These are phyloP conservation scores for Aspergillus homomorphus DNA, from an alignment of 495 filamentous ascomycete genomes.

Conservation along the genomic window DNA sequence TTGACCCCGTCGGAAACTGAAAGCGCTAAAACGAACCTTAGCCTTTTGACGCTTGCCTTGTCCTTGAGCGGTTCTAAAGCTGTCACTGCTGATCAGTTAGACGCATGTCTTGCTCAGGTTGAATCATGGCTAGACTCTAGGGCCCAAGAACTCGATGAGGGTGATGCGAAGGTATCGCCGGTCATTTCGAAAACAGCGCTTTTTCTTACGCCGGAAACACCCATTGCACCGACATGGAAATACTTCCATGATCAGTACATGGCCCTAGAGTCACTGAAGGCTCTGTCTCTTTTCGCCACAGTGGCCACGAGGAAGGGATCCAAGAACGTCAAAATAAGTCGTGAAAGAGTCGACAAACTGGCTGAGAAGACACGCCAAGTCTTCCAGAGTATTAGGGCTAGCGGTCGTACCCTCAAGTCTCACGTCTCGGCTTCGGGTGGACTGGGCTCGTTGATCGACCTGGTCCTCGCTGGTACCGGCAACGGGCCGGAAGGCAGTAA, in stretches of 20 bases:
- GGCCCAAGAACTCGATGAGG: constrained; percentile 23
- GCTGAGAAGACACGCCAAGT: constrained; percentile 26
- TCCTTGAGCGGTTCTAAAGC: constrained; percentile 40
- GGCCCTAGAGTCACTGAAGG: constrained; percentile 41
- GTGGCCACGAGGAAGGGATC: constrained; percentile 32
- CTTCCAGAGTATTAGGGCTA: constrained; percentile 33
- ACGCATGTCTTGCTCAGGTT: constrained; percentile 29
- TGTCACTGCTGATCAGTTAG: constrained; percentile 30
- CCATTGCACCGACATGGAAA: constrained; percentile 40
- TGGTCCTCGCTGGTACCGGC: constrained; percentile 30
- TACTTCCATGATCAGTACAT: constrained; percentile 38
- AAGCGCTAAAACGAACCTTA: constrained; percentile 27
- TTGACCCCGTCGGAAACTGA: constrained; percentile 37
- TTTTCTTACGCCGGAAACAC: constrained; percentile 19
- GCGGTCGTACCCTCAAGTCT: constrained; percentile 35
- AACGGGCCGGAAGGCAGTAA: constrained; percentile 26
- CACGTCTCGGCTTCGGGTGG: constrained; percentile 37
- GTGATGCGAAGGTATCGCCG: constrained; percentile 21
- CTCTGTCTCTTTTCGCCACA: constrained; percentile 29
- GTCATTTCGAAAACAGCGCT: constrained; percentile 28
- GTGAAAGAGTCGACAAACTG: constrained; percentile 32
- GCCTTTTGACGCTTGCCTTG: constrained; percentile 32
- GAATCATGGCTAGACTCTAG: constrained; percentile 36
- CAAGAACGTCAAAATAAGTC: constrained; percentile 35
- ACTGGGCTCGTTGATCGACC: constrained; percentile 36